These are phyloP conservation scores for Emmonsia crescens DNA, from an alignment of 2,329 filamentous ascomycete species.

Conservation along the genomic window DNA sequence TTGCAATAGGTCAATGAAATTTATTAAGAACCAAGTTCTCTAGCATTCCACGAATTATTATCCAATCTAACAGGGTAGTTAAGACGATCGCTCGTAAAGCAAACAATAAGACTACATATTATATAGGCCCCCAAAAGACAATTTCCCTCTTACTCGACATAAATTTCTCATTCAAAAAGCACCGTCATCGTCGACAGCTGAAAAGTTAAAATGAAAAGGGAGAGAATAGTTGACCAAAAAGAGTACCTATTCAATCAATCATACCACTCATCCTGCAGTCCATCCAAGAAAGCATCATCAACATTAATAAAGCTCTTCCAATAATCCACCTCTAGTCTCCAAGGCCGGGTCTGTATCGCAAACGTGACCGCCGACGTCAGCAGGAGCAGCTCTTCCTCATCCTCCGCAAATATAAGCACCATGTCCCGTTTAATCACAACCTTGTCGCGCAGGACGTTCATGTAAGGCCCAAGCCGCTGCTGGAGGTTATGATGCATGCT, in stretches of 20 bases:
- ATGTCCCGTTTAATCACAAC: conserved; percentile 35
- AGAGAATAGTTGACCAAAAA: background rate
- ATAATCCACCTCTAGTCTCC: conserved; percentile 41
- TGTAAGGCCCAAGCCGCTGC: conserved; percentile 22
- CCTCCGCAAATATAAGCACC: conserved; percentile 37
- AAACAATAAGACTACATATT: background rate
- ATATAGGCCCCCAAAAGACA: background rate
- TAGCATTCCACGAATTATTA: background rate
- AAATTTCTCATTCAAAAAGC: background rate
- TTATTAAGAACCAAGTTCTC: background rate
- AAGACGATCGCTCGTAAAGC: background rate
- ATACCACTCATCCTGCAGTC: conserved; percentile 23
- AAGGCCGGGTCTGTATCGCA: conserved; percentile 39
- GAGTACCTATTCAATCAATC: conserved; percentile 1
- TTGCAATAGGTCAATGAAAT: background rate
- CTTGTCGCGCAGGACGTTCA: conserved; percentile 18
- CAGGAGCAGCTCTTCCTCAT: conserved; percentile 32
- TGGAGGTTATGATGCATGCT: conserved; percentile 33
- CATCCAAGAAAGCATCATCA: conserved; percentile 34
- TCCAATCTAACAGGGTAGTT: background rate
- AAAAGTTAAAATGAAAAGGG: background rate
- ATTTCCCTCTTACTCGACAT: background rate
- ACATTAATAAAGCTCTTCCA: conserved; percentile 44
- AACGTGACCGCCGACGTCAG: conserved; percentile 34
- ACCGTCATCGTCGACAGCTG: background rate